Evolutionary conservation across 768 basidiomycete species (phyloP), one percentile per base, ranked within the genome.

Genomic region (Naganishia kalamii): DNA sequence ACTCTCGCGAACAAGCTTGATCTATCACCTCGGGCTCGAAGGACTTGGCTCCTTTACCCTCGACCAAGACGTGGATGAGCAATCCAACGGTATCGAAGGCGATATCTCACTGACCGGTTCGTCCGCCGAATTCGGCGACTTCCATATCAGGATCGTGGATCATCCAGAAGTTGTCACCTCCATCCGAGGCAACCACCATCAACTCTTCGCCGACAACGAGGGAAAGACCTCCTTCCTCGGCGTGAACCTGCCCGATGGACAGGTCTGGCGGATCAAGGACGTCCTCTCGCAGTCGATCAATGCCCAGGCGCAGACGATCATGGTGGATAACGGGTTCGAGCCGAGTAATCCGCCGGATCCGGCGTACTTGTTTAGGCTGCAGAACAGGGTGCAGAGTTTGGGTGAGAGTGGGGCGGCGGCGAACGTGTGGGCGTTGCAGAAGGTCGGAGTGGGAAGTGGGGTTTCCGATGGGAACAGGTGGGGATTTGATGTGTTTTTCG

Each of bases 21-120:
- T 97, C 59, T 94, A 91, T 74, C 94, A 97, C 72, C 79, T 88
- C 68, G 92, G 91, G 0, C 78, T 93, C 32, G 92, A 97, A 71
- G 93, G 92, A 0, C 79, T 92, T 1, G 92, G 94, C 15, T 85
- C 83, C 2, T 66, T 97, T 27, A 23, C 54, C 37, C 54, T 57
- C 37, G 54, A 57, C 35, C 27, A 32, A 3, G 37, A 57, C 37
- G 10, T 37, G 3, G 37, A 57, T 8, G 23, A 19, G 4, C 54
- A 41, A 6, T 12, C 54, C 10, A 25, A 93, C 90, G 92, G 92
- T 2, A 78, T 93, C 19, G 80, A 84, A 43, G 89, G 86, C 3
- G 82, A 85, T 23, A 77, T 92, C 65, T 83, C 81, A 33, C 84
- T 96, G 66, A 79, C 83, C 15, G 94, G 93, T 0, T 82, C 83